Evolutionary conservation across 805 yeast species (phyloP).

Genomic region (Candida germanica): DNA sequence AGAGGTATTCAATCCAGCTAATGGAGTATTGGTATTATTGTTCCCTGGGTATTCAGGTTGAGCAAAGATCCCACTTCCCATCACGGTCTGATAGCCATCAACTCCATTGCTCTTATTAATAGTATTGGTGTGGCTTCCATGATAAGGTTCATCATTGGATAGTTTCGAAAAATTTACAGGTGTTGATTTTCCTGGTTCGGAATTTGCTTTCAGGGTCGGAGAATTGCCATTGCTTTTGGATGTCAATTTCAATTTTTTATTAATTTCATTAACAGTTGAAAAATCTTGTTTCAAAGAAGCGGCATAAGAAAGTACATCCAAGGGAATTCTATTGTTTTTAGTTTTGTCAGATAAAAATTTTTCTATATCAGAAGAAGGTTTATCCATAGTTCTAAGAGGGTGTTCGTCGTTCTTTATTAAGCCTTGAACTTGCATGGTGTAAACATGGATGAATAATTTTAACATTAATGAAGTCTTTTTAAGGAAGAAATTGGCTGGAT

Average conservation of each 20-base stretch:
- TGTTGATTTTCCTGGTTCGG: background rate
- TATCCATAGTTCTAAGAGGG: conserved; percentile 37
- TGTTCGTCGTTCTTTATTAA: conserved; percentile 20
- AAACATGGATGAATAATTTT: conserved; percentile 59
- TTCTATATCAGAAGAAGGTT: conserved; percentile 38
- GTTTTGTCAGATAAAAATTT: conserved; percentile 1
- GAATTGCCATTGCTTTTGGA: conserved; percentile 3
- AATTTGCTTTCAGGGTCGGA: too few relatives aligned
- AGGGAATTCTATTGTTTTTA: conserved; percentile 19
- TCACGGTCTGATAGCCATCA: background rate
- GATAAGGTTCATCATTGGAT: background rate
- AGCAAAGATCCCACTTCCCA: background rate
- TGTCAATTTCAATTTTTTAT: conserved; percentile 4
- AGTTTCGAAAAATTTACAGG: background rate
- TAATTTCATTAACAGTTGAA: conserved; percentile 3
- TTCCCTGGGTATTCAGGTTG: background rate
- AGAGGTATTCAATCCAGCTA: background rate
- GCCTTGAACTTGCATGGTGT: conserved; percentile 49
- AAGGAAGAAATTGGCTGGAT: conserved; percentile 46
- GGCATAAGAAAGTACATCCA: conserved; percentile 41
- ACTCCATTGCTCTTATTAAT: background rate
- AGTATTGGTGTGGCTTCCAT: background rate
- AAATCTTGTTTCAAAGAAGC: conserved; percentile 27
- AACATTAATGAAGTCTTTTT: conserved; percentile 54
- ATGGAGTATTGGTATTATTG: background rate